Percentiles rank a stretch among this genome's conserved stretches.
Evolutionary conservation across 1,284 basidiomycete species (phyloP).

Genomic region (Pseudomicrostroma phylloplanum): DNA sequence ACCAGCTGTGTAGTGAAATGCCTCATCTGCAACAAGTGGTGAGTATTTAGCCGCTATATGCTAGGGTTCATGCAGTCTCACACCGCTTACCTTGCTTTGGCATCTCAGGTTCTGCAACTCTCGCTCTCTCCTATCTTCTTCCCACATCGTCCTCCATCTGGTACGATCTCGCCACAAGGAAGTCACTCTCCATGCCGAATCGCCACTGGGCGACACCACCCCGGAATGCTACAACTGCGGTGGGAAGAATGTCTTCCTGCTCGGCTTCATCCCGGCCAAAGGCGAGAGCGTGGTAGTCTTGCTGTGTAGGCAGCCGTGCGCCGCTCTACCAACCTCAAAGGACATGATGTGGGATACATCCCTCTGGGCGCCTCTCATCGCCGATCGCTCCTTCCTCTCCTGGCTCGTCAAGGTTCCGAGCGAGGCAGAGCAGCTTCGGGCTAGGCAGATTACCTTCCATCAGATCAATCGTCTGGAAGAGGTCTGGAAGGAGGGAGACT

Average conservation of each 20-base stretch:
- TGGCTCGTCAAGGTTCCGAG: conserved; percentile 97
- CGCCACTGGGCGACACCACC: conserved; percentile 89
- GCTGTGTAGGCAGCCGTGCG: conserved; percentile 98
- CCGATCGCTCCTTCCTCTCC: conserved; percentile 93
- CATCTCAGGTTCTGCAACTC: conserved; percentile 87
- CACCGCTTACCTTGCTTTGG: background rate
- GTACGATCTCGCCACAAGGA: conserved; percentile 99
- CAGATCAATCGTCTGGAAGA: conserved; percentile 98
- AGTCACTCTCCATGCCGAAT: conserved; percentile 89
- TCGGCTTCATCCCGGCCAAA: conserved; percentile 98
- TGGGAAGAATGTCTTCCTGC: conserved; percentile 98
- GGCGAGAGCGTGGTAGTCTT: conserved; percentile 97
- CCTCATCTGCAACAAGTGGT: conserved; percentile 79
- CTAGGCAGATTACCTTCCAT: conserved; percentile 88
- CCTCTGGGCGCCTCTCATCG: conserved; percentile 96
- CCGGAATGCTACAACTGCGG: conserved; percentile 97
- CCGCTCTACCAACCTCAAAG: conserved; percentile 75
- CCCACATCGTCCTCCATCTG: conserved; percentile 95
- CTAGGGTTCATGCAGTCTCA: background rate
- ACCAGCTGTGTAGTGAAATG: conserved; percentile 96
- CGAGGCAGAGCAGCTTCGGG: conserved; percentile 88
- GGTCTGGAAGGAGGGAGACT: conserved; percentile 90
- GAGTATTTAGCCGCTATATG: background rate
- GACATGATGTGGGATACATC: conserved; percentile 98
- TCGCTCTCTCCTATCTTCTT: conserved; percentile 89